Conservation (phyloP, 2,329 filamentous ascomycete genomes). For the Cytospora piceae region DNA sequence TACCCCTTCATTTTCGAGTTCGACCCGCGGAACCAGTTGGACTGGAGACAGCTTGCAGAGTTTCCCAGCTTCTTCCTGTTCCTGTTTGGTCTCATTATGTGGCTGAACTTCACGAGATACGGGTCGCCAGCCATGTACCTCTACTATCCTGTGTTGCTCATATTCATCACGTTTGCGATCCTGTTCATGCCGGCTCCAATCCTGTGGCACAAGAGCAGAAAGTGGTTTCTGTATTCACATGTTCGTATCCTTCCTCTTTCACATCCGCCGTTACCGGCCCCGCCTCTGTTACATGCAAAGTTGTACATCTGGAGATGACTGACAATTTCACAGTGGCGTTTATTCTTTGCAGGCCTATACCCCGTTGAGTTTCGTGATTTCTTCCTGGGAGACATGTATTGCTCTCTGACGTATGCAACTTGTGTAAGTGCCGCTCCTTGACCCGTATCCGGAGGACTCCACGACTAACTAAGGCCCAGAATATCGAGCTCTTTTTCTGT, state of each 20-base stretch:
- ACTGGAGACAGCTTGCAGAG: conserved; percentile 87
- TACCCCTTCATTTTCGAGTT: conserved; percentile 98
- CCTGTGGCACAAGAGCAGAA: conserved; percentile 75
- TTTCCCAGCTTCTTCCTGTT: conserved; percentile 85
- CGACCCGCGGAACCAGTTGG: conserved; percentile 80
- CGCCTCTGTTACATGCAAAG: too few species aligned
- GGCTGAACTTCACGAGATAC: conserved; percentile 82
- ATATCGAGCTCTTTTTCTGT: conserved; percentile 92
- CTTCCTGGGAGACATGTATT: conserved; percentile 97
- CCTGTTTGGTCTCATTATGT: conserved; percentile 78
- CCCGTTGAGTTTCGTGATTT: conserved; percentile 97
- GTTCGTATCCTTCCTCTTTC: conserved; percentile 53
- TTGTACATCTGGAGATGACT: neutral
- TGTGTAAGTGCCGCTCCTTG: conserved; percentile 61
- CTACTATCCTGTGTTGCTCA: conserved; percentile 84
- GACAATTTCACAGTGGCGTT: conserved; percentile 68
- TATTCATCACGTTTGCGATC: conserved; percentile 67
- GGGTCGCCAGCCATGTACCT: conserved; percentile 71
- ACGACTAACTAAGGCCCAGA: conserved; percentile 51
- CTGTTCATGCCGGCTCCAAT: conserved; percentile 77
- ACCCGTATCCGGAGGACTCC: fast-evolving
- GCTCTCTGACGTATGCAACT: conserved; percentile 88
- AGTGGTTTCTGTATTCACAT: conserved; percentile 89
- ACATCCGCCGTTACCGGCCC: neutral
- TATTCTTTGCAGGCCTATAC: conserved; percentile 83